Base-by-base conservation (phyloP, 805 yeast genomes). In the Lipomyces spencermartinsiae region DNA sequence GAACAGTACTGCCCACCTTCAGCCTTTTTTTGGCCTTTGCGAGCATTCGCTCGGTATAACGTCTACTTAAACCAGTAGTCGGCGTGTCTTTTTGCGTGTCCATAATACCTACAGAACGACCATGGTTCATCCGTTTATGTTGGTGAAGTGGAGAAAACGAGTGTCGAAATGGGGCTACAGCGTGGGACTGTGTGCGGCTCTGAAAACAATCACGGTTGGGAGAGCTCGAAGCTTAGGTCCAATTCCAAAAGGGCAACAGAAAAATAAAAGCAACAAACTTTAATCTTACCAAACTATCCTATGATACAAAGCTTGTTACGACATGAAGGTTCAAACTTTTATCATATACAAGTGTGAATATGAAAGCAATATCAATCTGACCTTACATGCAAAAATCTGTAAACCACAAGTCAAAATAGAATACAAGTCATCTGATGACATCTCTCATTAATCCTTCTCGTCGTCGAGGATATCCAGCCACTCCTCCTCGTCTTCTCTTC, bases 401-500 rank as follows among this genome's bases (percentile, higher is more conserved):
- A 16, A 39, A 43, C 19, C 49, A 4, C 9, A n/a, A 37, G 43
- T 37, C 43, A 37, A n/a, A 43, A 16, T 14, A 6, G 8, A 43
- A 5, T 43, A 43, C 49, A 43, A 37, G 14, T 14, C 43, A 9
- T 1, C 14, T 12, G 16, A 37, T 37, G 16, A 12, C 49, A n/a
- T 43, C 49, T 19, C 10, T 43, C 22, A 43, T 43, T n/a, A 43
- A n/a, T 43, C 49, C 1, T 43, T 19, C 49, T 43, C 49, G 9
- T 19, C 71, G n/a, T 68, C 71, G 6, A 68, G 60, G 19, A 61
- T 64, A 39, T 68, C 71, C 43, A 68, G 58, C 71, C 71, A 68
- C 49, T 57, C 71, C 35, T 65, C 66, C 22, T 59, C 69, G 43
- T 63, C 70, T 12, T 66, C 63, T 43, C 51, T 51, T 16, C 43